Evolutionary conservation across 441 rosid genomes (phyloP).

Genomic region (Euphorbia schlechtendalii): DNA sequence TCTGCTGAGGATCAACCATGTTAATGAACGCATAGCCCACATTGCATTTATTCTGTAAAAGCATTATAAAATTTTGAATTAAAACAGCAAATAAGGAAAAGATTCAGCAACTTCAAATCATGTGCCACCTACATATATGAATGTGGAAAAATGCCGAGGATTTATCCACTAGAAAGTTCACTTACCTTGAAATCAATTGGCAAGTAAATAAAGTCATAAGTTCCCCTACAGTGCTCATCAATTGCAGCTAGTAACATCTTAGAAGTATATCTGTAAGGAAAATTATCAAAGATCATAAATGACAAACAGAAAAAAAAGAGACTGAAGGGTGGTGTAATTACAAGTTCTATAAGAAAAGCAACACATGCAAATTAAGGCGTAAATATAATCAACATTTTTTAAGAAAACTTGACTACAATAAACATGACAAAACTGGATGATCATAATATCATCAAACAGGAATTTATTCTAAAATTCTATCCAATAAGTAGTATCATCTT

Average conservation of each 20-base stretch:
- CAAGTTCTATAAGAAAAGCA: conserved; percentile 4
- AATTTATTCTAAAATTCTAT: neutral
- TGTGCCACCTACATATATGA: neutral
- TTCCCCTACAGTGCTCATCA: conserved; percentile 60
- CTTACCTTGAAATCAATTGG: conserved; percentile 73
- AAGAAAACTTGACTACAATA: neutral
- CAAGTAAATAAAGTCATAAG: conserved; percentile 62
- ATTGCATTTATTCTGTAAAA: conserved; percentile 70
- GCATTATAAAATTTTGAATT: conserved; percentile 12
- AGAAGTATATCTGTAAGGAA: conserved; percentile 51
- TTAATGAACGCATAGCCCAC: conserved; percentile 83
- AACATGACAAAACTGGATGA: neutral
- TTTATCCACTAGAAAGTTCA: conserved; percentile 12
- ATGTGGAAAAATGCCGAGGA: neutral
- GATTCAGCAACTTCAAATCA: neutral
- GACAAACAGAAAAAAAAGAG: no score
- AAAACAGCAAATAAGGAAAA: neutral
- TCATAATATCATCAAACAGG: neutral
- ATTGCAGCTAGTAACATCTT: conserved; percentile 77
- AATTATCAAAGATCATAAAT: neutral
- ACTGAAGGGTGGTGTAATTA: neutral
- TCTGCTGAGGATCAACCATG: conserved; percentile 59
- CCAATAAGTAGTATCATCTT: neutral
- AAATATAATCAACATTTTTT: neutral
- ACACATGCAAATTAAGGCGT: conserved; percentile 4